Evolutionary conservation across 2,329 filamentous ascomycete species (phyloP).

Genomic region (Claviceps monticola): DNA sequence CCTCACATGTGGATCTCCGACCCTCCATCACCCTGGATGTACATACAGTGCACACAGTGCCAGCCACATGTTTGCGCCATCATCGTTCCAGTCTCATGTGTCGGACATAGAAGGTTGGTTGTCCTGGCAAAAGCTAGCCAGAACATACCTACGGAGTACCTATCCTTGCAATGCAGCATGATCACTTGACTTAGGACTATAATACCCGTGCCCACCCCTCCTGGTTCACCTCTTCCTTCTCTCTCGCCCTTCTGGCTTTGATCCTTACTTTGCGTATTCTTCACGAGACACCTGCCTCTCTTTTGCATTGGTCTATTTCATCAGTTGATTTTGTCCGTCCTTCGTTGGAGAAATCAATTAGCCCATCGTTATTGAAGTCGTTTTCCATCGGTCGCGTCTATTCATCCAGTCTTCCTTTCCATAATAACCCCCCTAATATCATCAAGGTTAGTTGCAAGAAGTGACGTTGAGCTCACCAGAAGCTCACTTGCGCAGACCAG

Average conservation of each 20-base stretch:
- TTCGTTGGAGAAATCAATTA: slow-evolving; percentile 14
- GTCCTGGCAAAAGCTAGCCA: neutral
- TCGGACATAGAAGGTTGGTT: neutral
- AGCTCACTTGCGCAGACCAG: neutral
- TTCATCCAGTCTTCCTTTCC: neutral
- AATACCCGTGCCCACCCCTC: slow-evolving; percentile 6
- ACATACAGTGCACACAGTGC: neutral
- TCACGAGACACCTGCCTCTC: slow-evolving; percentile 6
- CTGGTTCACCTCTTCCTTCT: neutral
- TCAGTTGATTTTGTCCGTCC: slow-evolving; percentile 19
- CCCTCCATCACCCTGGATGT: neutral
- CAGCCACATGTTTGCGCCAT: neutral
- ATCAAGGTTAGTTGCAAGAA: slow-evolving; percentile 1
- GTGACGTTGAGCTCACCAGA: neutral
- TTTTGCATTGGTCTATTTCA: slow-evolving; percentile 1
- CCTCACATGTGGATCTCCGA: neutral
- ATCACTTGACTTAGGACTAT: slow-evolving; percentile 2
- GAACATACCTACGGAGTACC: too few species aligned
- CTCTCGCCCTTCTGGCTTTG: neutral
- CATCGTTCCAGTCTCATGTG: neutral
- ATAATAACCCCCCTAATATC: neutral
- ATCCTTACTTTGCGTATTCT: neutral
- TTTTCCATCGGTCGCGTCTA: neutral
- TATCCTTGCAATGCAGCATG: neutral
- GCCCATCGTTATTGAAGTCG: slow-evolving; percentile 2